These are phyloP conservation scores for Davidsoniella australis DNA, from an alignment of 2,329 filamentous ascomycete species.

Conservation along the genomic window DNA sequence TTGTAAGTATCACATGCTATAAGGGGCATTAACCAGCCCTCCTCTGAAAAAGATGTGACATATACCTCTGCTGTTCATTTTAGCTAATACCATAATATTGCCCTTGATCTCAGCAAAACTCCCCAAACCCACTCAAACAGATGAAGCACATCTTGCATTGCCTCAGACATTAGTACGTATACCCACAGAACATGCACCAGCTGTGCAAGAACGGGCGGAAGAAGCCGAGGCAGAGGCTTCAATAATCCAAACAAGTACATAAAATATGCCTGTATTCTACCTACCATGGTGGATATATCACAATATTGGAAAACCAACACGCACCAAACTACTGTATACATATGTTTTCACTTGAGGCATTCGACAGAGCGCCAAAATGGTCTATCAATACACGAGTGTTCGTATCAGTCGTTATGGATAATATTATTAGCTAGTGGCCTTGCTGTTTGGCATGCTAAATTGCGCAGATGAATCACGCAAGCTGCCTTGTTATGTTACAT, in stretches of 20 bases:
- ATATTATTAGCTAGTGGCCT: background rate
- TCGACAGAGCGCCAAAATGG: no score
- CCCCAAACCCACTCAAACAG: background rate
- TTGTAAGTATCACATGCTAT: slow-evolving; percentile 30
- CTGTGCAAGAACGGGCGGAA: slow-evolving; percentile 43
- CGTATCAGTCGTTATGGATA: background rate
- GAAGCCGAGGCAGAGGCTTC: slow-evolving; percentile 28
- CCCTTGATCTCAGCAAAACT: slow-evolving; percentile 6
- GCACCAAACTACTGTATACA: background rate
- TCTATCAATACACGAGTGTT: background rate
- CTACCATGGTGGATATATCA: background rate
- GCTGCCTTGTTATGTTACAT: no score
- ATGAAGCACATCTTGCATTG: slow-evolving; percentile 21
- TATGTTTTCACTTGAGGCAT: background rate
- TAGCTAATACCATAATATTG: background rate
- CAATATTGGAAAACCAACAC: background rate
- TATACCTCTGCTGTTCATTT: background rate
- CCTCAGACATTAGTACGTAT: slow-evolving; percentile 75
- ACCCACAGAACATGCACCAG: slow-evolving; percentile 59
- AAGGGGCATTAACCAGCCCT: background rate
- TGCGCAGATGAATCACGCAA: no score
- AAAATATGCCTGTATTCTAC: background rate
- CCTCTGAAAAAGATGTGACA: background rate
- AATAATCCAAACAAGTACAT: background rate
- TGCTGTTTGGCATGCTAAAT: no score